These are phyloP conservation scores for Daldinia sp. DNA, from an alignment of 2,329 filamentous ascomycete species.

Conservation along the genomic window DNA sequence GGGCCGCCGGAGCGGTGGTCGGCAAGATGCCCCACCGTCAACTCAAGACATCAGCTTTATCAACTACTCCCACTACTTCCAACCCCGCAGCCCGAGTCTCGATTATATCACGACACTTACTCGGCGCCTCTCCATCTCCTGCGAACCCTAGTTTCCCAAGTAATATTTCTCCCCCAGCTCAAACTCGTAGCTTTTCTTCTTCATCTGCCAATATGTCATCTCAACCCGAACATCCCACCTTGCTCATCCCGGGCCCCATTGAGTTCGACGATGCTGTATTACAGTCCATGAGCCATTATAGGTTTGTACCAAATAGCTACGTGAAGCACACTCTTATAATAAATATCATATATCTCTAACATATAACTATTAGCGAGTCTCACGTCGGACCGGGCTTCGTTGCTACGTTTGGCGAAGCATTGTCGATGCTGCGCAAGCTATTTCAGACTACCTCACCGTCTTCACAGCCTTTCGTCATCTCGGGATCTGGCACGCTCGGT, in stretches of 20 bases:
- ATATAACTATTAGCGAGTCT: constrained; percentile 72
- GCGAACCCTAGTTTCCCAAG: constrained; percentile 36
- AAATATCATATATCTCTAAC: constrained; percentile 20
- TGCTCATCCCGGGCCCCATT: constrained; percentile 97
- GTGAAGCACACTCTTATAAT: background rate
- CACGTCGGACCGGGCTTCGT: constrained; percentile 92
- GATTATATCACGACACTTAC: constrained; percentile 44
- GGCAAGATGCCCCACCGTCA: constrained; percentile 43
- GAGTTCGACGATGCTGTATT: constrained; percentile 98
- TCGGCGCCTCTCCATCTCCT: constrained; percentile 25
- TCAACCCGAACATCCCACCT: constrained; percentile 70
- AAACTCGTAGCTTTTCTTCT: constrained; percentile 44
- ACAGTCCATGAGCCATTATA: constrained; percentile 93
- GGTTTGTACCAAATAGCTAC: constrained; percentile 59
- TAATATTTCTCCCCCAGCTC: constrained; percentile 43
- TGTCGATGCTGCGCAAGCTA: constrained; percentile 87
- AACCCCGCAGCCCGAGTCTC: constrained; percentile 46
- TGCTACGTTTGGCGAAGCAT: constrained; percentile 86
- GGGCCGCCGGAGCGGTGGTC: constrained; percentile 41
- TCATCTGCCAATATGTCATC: constrained; percentile 62
- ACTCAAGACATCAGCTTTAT: constrained; percentile 26
- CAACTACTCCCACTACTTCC: constrained; percentile 30
- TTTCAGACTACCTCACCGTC: constrained; percentile 87
- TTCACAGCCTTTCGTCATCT: constrained; percentile 91
- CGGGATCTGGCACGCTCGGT: constrained; percentile 92